Percentiles rank a stretch among this genome's conserved stretches.
Conservation (phyloP, 371 early-diverging fungal species). For the Nematocida ironsii region DNA sequence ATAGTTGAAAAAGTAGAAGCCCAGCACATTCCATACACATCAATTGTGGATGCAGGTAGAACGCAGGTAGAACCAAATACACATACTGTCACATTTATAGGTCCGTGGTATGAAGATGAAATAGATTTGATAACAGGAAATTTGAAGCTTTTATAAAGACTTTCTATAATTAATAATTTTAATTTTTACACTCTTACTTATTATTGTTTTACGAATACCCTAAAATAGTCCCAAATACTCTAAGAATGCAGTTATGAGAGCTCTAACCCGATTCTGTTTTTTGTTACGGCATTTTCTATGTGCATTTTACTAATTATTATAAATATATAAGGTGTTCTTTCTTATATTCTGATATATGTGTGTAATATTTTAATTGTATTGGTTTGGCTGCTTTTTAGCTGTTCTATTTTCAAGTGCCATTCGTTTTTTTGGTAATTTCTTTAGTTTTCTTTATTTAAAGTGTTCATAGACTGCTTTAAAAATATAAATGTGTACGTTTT, state of each 20-base stretch:
- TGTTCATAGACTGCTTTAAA: background rate
- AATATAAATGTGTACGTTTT: background rate
- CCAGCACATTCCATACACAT: constrained; percentile 32
- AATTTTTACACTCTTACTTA: no score
- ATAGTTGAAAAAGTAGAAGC: constrained; percentile 25
- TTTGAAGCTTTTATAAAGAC: constrained; percentile 49
- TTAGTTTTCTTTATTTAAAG: background rate
- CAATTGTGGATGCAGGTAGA: constrained; percentile 79
- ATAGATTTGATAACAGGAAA: constrained; percentile 47
- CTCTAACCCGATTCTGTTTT: no score
- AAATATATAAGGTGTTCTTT: no score
- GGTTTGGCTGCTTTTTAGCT: no score
- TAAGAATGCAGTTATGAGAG: no score
- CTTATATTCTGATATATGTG: no score
- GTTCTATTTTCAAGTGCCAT: background rate
- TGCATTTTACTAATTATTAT: no score
- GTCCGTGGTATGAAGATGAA: constrained; percentile 73
- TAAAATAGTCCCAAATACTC: no score
- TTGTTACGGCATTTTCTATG: no score
- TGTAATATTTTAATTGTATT: no score
- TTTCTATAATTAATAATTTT: no score
- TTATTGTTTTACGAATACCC: no score
- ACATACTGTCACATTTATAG: constrained; percentile 86
- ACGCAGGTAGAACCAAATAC: constrained; percentile 93
- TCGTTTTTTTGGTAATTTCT: background rate